Percentiles rank a stretch among this genome's conserved stretches.
Evolutionary conservation across 257 asterid species (phyloP).

Genomic region (Solanum appendiculatum): DNA sequence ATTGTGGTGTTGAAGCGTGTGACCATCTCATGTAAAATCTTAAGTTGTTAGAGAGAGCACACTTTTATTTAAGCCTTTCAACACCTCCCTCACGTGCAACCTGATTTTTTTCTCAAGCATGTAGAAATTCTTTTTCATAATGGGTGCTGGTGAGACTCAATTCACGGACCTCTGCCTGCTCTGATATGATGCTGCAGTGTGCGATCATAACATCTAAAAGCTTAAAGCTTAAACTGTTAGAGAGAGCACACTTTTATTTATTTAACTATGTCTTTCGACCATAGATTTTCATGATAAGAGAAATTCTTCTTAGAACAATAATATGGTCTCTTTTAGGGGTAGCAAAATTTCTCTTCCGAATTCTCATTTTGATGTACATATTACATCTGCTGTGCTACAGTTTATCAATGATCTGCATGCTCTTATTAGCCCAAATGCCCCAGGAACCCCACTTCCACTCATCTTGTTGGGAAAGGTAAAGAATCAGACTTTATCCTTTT

Average conservation of each 20-base stretch:
- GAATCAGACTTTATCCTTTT: neutral
- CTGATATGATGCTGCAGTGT: neutral
- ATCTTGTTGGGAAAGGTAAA: conserved; percentile 82
- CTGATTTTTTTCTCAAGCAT: neutral
- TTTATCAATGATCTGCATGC: conserved; percentile 85
- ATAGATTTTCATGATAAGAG: neutral
- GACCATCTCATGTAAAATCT: neutral
- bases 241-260: neutral
- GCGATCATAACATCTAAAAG: neutral
- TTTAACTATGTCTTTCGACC: neutral
- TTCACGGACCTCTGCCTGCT: neutral
- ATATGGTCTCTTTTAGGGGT: neutral
- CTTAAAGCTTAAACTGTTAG: neutral
- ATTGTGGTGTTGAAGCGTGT: neutral
- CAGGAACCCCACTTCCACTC: conserved; percentile 86
- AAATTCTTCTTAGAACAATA: neutral
- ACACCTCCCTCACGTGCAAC: neutral
- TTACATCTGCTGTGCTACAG: conserved; percentile 21
- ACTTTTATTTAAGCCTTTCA: neutral
- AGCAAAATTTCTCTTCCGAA: neutral
- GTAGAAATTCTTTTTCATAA: neutral
- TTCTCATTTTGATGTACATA: neutral
- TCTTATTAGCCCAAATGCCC: conserved; percentile 76
- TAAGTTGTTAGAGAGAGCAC: neutral
- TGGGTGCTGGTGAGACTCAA: neutral